Evolutionary conservation across 2,329 filamentous ascomycete genomes (phyloP).

Genomic region (Remersonia thermophila): DNA sequence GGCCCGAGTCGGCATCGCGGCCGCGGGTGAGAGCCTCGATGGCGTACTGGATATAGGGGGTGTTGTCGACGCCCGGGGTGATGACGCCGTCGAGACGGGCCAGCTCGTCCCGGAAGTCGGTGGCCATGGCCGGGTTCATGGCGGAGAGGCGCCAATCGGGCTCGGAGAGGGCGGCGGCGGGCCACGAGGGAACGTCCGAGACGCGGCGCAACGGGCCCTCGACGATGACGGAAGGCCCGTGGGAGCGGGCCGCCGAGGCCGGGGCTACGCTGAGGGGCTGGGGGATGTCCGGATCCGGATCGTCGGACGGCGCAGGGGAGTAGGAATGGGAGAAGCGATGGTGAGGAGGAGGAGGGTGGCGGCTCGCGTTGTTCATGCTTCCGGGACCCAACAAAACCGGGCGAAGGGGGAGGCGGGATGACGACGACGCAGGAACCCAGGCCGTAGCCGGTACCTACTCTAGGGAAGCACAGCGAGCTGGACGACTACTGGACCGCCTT

Average conservation of each 20-base stretch:
- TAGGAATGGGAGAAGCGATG: conserved; percentile 19
- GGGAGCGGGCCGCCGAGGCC: conserved; percentile 5
- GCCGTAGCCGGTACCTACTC: too few relatives aligned
- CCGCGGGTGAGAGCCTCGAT: conserved; percentile 74
- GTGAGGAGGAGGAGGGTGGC: too few relatives aligned
- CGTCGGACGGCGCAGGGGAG: not conserved
- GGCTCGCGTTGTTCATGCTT: too few relatives aligned
- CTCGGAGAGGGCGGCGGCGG: conserved; percentile 10
- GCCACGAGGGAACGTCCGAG: conserved; percentile 8
- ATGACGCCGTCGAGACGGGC: conserved; percentile 38
- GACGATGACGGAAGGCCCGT: conserved; percentile 15
- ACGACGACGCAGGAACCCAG: too few relatives aligned
- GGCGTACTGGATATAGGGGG: conserved; percentile 79
- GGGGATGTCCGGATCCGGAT: too few relatives aligned
- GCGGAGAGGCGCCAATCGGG: conserved; percentile 8
- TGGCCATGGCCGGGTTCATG: conserved; percentile 14
- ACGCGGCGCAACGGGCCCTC: conserved; percentile 15
- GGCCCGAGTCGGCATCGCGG: conserved; percentile 44
- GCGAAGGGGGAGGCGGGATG: too few relatives aligned
- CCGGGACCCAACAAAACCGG: too few relatives aligned
- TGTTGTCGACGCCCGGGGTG: conserved; percentile 72
- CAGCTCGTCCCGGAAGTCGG: conserved; percentile 39
- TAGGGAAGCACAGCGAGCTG: not conserved
- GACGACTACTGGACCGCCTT: too few relatives aligned
- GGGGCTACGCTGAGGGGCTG: too few relatives aligned